These are phyloP conservation scores for Termitomyces sp. DNA, from an alignment of 768 basidiomycete species.

Conservation along the genomic window DNA sequence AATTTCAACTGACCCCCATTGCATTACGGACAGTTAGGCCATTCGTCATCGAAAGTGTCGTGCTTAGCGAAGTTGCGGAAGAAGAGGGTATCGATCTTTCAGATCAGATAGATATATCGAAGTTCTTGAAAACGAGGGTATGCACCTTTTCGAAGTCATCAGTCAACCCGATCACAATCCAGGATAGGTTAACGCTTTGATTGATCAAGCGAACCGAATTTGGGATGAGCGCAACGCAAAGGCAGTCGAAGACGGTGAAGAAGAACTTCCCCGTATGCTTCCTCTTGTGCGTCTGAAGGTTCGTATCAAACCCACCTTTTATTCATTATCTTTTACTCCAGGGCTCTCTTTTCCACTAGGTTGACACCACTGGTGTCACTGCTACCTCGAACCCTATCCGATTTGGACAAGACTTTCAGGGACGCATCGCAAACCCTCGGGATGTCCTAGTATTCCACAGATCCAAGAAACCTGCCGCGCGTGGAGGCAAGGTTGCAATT, in stretches of 20 bases:
- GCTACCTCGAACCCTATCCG: constrained; percentile 95
- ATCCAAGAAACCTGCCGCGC: constrained; percentile 54
- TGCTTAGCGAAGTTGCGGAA: constrained; percentile 71
- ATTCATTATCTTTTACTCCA: not conserved
- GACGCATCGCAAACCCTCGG: constrained; percentile 87
- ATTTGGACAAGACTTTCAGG: constrained; percentile 93
- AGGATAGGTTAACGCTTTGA: constrained; percentile 67
- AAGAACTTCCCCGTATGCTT: constrained; percentile 63
- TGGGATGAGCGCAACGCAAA: constrained; percentile 73
- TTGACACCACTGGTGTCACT: constrained; percentile 86
- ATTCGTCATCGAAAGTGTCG: constrained; percentile 82
- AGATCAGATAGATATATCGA: constrained; percentile 79
- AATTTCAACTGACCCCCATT: constrained; percentile 81
- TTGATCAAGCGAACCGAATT: constrained; percentile 66
- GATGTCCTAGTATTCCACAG: constrained; percentile 91
- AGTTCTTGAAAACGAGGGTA: constrained; percentile 72
- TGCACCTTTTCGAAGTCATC: not conserved
- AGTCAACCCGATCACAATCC: not conserved
- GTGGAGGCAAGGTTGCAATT: constrained; percentile 52
- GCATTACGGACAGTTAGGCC: constrained; percentile 90
- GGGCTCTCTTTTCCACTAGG: constrained; percentile 34
- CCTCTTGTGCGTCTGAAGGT: constrained; percentile 87
- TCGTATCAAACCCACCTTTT: not conserved
- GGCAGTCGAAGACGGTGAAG: constrained; percentile 58
- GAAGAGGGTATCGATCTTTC: constrained; percentile 70